A percentile compares a stretch with the other conserved stretches of the same genome.
phyloP scores from a whole-genome alignment of 2,329 filamentous ascomycete genomes.

The Fusarium pseudoanthophilum region DNA sequence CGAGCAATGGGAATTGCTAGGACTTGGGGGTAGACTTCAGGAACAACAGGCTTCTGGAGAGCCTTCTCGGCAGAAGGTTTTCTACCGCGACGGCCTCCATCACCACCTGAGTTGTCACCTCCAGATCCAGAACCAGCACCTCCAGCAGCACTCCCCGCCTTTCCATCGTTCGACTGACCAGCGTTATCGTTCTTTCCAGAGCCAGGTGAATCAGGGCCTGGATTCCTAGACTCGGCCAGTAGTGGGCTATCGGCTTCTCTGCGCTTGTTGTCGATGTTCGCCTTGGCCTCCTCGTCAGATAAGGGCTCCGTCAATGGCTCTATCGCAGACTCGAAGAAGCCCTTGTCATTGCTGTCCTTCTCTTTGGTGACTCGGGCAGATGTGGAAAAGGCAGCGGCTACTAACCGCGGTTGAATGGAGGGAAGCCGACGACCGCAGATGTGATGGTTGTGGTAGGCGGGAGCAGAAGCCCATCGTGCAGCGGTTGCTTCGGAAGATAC shows the following conservation, averaged over 20 bases:
- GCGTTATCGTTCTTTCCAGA: conserved; percentile 58
- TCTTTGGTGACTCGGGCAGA: conserved; percentile 50
- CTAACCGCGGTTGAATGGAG: conserved; percentile 42
- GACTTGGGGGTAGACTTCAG: conserved; percentile 96
- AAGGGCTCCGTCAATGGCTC: conserved; percentile 57
- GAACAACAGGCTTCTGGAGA: conserved; percentile 87
- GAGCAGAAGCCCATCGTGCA: conserved; percentile 44
- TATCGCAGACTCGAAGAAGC: conserved; percentile 62
- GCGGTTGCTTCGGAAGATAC: conserved; percentile 39
- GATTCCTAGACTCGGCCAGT: conserved; percentile 58
- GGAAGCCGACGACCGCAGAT: conserved; percentile 49
- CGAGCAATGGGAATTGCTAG: conserved; percentile 97
- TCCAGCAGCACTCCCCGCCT: conserved; percentile 66
- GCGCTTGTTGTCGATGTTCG: conserved; percentile 60
- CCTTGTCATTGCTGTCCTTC: conserved; percentile 53
- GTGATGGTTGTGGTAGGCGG: conserved; percentile 44
- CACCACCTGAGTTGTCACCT: conserved; percentile 66
- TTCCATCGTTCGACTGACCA: conserved; percentile 60
- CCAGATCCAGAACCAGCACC: conserved; percentile 60
- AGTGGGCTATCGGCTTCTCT: conserved; percentile 58
- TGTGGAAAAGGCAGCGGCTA: conserved; percentile 52
- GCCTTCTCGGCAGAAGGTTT: conserved; percentile 78
- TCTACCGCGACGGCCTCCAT: conserved; percentile 76
- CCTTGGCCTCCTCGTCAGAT: conserved; percentile 64
- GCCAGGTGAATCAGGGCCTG: conserved; percentile 55